phyloP scores from a whole-genome alignment of 768 basidiomycete species.

The Dentipellis sp. region DNA sequence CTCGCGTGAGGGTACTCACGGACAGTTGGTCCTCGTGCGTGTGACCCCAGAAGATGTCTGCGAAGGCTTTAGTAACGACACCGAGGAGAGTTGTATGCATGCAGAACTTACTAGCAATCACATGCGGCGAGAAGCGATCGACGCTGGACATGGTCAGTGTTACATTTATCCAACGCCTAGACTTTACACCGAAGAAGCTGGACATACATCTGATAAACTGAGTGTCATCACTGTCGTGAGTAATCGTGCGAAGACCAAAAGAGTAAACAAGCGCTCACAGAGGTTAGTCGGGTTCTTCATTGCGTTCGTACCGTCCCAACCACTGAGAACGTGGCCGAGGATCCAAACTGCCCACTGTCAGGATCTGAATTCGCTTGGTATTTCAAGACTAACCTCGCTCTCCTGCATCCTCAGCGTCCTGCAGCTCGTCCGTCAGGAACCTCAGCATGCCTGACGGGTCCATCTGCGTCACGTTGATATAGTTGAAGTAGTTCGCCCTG shows the following conservation, averaged over 20 bases:
- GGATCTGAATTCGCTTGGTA: background rate
- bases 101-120: slow-evolving; percentile 55
- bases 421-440: slow-evolving; percentile 70
- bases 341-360: slow-evolving; percentile 31
- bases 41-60: slow-evolving; percentile 74
- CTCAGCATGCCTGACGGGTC: slow-evolving; percentile 71
- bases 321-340: slow-evolving; percentile 46
- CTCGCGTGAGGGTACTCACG: slow-evolving; percentile 23
- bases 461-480: slow-evolving; percentile 60
- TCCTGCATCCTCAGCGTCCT: slow-evolving; percentile 68
- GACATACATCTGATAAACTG: slow-evolving; percentile 42
- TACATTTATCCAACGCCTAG: background rate
- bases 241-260: background rate
- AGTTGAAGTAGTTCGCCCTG: slow-evolving; percentile 67
- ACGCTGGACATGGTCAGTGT: slow-evolving; percentile 31
- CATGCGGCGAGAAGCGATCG: slow-evolving; percentile 72
- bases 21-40: slow-evolving; percentile 67
- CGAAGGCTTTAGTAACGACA: slow-evolving; percentile 11
- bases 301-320: slow-evolving; percentile 68
- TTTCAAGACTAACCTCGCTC: slow-evolving; percentile 45
- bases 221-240: background rate
- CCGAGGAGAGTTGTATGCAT: background rate
- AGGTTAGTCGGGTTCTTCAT: slow-evolving; percentile 58
- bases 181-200: background rate
- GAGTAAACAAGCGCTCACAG: slow-evolving; percentile 34